Evolutionary conservation across 352 stramenopile genomes (phyloP).

Genomic region (Aphanomyces astaci): DNA sequence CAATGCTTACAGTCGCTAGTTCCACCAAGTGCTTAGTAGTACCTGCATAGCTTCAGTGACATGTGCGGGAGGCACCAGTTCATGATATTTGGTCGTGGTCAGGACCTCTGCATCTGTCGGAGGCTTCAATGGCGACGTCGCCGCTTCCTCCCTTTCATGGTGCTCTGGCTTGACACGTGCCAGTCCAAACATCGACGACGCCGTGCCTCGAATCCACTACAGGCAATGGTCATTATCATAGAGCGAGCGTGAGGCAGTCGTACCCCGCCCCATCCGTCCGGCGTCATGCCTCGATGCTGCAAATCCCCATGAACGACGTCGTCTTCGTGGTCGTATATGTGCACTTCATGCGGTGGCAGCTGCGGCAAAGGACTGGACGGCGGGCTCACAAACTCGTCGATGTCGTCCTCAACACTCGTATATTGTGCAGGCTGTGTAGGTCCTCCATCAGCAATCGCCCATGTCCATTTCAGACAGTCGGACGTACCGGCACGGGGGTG

Average conservation of each 20-base stretch:
- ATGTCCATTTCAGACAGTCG: neutral
- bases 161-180: neutral
- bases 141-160: neutral
- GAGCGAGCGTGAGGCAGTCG: neutral
- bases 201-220: slow-evolving; percentile 20
- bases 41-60: slow-evolving; percentile 19
- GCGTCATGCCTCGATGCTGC: neutral
- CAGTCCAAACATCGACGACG: slow-evolving; percentile 17
- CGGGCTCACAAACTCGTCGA: neutral
- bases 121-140: slow-evolving; percentile 8
- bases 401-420: neutral
- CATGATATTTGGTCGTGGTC: slow-evolving; percentile 5
- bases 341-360: neutral
- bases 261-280: slow-evolving; percentile 17
- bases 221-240: neutral
- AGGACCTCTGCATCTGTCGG: slow-evolving; percentile 16
- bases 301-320: neutral
- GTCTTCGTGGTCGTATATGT: neutral
- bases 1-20: no score
- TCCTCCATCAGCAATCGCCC: neutral
- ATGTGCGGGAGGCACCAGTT: slow-evolving; percentile 14
- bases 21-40: no score
- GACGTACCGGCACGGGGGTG: neutral
- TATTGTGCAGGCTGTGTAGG: neutral
- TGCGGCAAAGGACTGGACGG: neutral